Conservation (phyloP, 164 flowering plant species). For the Dillenia turbinata region DNA sequence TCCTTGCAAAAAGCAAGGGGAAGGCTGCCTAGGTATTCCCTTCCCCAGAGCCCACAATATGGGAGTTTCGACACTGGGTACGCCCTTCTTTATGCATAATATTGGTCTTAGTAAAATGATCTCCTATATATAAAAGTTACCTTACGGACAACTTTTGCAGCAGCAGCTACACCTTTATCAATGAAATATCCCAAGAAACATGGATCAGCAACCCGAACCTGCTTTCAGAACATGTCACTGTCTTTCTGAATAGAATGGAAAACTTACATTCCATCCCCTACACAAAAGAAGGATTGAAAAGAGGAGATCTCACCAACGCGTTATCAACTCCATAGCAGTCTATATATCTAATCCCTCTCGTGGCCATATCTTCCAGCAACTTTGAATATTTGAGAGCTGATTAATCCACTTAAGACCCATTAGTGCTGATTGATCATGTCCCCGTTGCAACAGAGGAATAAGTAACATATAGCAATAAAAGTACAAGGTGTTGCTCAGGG, state of each 20-base stretch:
- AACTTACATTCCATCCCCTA: not conserved
- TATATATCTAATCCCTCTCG: slow-evolving; percentile 72
- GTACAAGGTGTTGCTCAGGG: not conserved
- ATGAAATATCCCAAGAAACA: slow-evolving; percentile 92
- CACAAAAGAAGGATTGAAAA: slow-evolving; percentile 1
- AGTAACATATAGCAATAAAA: not conserved
- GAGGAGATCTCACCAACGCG: slow-evolving; percentile 61
- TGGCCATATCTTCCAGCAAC: slow-evolving; percentile 89
- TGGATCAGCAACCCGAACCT: slow-evolving; percentile 99
- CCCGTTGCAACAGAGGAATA: not conserved
- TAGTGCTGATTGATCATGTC: not conserved
- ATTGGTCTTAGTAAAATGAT: too few species aligned
- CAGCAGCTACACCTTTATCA: slow-evolving; percentile 84
- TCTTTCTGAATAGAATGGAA: slow-evolving; percentile 6
- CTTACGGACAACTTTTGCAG: slow-evolving; percentile 99
- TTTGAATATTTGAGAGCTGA: slow-evolving; percentile 80
- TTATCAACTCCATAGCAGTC: slow-evolving; percentile 99
- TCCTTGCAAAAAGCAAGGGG: too few species aligned
- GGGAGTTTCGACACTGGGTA: too few species aligned
- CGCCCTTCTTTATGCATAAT: too few species aligned
- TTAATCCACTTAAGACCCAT: slow-evolving; percentile 3
- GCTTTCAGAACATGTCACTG: slow-evolving; percentile 19
- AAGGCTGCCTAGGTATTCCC: too few species aligned
- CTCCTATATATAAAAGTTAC: slow-evolving; percentile 24
- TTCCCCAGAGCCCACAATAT: too few species aligned